Base-by-base conservation (phyloP, 2,329 filamentous ascomycete species). In the Tolypocladium inflatum region DNA sequence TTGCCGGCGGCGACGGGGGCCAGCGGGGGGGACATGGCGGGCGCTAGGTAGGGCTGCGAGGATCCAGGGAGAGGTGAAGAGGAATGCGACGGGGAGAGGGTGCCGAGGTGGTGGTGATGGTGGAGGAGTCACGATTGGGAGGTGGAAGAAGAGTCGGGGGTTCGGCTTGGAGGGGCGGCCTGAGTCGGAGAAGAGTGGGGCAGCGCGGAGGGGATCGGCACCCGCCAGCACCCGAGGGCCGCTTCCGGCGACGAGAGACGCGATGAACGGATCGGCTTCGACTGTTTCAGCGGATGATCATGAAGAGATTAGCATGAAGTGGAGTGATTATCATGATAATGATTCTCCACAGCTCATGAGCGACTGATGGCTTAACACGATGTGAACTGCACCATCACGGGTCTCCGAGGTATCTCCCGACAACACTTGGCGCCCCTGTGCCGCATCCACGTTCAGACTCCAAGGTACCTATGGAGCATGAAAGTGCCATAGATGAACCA, bases 1-100 rank as follows among this genome's bases (percentile, higher is more conserved):
- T 70, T 69, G 71, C 78, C 79, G 50, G 54, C 43, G 37, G 52
- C 39, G 48, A 51, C 48, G 30, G 48, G 48, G 19, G 17, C 30
- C 48, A 51, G 48, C 48, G 48, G 30, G 45, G 54, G 57, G 43
- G 55, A 48, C 55, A 56, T 56, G 41, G 19, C 23, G 37, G 23
- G 38, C 15, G 51, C 26, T 30, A 6, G 26, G 3, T 30, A 6
- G 26, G 3, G 26, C 26, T 6, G 17, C 4, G 30, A 6, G 30
- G 9, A 5, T 5, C 26, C 6, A 5, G 26, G 26, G 4, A 30
- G 26, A 6, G 26, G 6, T 30, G 23, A 30, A 33, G 15, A 15
- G 4, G 8, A 7, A 50, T 33, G 26, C 45, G 45, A n/a, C 26
- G 45, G 11, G 11, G 9, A 30, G 6, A n/a, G 23, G 33, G n/a